These are phyloP conservation scores for Oxyria digyna DNA, from an alignment of 148 eudicot species.

Conservation along the genomic window DNA sequence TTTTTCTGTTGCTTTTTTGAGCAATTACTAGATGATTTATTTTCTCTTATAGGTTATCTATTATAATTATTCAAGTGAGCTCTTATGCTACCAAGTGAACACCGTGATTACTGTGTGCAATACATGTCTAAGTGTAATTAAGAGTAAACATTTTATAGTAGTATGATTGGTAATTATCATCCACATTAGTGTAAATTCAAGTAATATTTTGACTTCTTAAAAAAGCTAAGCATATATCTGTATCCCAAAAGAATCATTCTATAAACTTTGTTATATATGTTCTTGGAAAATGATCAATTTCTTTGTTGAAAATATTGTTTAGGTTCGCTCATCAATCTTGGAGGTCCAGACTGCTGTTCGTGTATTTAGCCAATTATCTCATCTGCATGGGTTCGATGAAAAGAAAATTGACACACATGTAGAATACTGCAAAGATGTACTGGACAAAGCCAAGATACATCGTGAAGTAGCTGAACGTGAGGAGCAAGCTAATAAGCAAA, in stretches of 20 bases:
- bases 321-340: slow-evolving; percentile 81
- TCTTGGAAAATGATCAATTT: background rate
- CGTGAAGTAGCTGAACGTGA: slow-evolving; percentile 89
- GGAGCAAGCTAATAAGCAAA: slow-evolving; percentile 66
- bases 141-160: background rate
- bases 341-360: slow-evolving; percentile 90
- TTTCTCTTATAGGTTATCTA: background rate
- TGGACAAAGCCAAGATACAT: slow-evolving; percentile 76
- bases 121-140: background rate
- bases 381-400: slow-evolving; percentile 91
- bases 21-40: background rate
- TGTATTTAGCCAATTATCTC: slow-evolving; percentile 75
- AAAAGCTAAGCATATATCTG: background rate
- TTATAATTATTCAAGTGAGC: background rate
- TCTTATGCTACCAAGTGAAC: background rate
- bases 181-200: background rate
- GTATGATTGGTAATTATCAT: background rate
- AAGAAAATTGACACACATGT: slow-evolving; percentile 97
- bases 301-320: slow-evolving; percentile 2
- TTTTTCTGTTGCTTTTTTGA: background rate
- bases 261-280: background rate
- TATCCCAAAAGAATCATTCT: background rate
- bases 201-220: background rate
- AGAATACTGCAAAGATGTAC: slow-evolving; percentile 82
- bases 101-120: background rate